These are phyloP conservation scores for Elsinoe perseae DNA, from an alignment of 2,329 filamentous ascomycete species.

Conservation along the genomic window DNA sequence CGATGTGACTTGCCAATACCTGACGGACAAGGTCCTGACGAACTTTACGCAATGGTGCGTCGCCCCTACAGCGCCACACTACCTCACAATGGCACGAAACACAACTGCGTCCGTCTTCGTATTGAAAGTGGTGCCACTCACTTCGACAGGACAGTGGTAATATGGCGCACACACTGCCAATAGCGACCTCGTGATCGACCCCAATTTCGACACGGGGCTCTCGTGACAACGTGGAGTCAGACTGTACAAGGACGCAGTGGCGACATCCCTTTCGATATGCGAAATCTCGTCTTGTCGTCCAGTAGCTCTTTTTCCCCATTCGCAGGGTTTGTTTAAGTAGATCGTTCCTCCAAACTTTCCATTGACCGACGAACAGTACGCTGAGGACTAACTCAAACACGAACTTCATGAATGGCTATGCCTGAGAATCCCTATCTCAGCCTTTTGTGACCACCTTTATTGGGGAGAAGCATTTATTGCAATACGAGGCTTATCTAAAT, in stretches of 20 bases:
- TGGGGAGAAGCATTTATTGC: constrained; percentile 6
- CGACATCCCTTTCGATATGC: background rate
- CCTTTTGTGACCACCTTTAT: constrained; percentile 10
- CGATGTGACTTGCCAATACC: constrained; percentile 11
- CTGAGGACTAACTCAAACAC: constrained; percentile 4
- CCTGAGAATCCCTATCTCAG: constrained; percentile 5
- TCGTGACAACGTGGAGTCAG: background rate
- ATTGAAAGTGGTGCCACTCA: constrained; percentile 9
- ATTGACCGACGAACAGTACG: background rate
- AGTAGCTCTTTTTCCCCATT: constrained; percentile 12
- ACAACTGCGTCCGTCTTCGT: background rate
- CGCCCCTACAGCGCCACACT: constrained; percentile 1
- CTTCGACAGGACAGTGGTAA: background rate
- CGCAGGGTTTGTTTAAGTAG: background rate
- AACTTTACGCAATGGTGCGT: constrained; percentile 7
- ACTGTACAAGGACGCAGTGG: constrained; percentile 12
- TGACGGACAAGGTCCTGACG: background rate
- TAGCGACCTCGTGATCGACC: constrained; percentile 6
- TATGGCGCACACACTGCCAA: constrained; percentile 12
- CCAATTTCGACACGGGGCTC: constrained; percentile 2
- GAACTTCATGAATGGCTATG: constrained; percentile 15
- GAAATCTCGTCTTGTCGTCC: background rate
- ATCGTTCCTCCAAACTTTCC: too few species aligned
- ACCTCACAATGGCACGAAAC: constrained; percentile 15
- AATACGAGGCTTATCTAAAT: constrained; percentile 10